phyloP scores from a whole-genome alignment of 371 early-diverging fungal species.

The Mortierella sp. region DNA sequence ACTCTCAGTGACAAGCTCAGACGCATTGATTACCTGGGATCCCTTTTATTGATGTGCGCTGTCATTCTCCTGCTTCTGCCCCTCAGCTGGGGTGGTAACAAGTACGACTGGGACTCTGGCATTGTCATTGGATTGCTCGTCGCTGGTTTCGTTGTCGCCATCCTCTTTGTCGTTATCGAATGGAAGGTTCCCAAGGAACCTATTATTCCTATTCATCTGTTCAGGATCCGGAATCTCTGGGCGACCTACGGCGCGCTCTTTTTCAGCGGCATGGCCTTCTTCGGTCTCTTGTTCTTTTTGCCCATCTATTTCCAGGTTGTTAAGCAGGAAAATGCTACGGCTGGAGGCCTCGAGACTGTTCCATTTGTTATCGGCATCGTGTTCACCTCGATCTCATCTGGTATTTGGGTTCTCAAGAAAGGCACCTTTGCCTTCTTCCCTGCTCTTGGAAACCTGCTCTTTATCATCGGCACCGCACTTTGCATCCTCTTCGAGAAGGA shows the following conservation, averaged over 20 bases:
- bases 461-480: slow-evolving; percentile 59
- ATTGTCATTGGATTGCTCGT: slow-evolving; percentile 64
- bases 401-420: slow-evolving; percentile 56
- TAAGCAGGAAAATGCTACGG: slow-evolving; percentile 58
- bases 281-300: slow-evolving; percentile 76
- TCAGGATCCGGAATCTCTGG: slow-evolving; percentile 57
- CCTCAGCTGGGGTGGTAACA: slow-evolving; percentile 72
- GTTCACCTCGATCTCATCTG: slow-evolving; percentile 47
- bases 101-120: slow-evolving; percentile 69
- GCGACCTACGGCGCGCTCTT: slow-evolving; percentile 60
- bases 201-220: slow-evolving; percentile 64
- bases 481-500: slow-evolving; percentile 23
- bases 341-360: slow-evolving; percentile 74
- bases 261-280: slow-evolving; percentile 75
- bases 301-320: slow-evolving; percentile 69
- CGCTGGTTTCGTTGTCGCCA: slow-evolving; percentile 57
- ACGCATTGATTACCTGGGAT: slow-evolving; percentile 74
- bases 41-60: slow-evolving; percentile 59
- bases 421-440: slow-evolving; percentile 54
- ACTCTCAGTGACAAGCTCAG: slow-evolving; percentile 60
- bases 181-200: slow-evolving; percentile 67
- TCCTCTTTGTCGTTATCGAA: slow-evolving; percentile 67
- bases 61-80: slow-evolving; percentile 69
- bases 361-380: slow-evolving; percentile 65
- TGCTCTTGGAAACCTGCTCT: slow-evolving; percentile 57